Conservation (phyloP, 495 filamentous ascomycete species). For the Beverwykella pulmonaria region DNA sequence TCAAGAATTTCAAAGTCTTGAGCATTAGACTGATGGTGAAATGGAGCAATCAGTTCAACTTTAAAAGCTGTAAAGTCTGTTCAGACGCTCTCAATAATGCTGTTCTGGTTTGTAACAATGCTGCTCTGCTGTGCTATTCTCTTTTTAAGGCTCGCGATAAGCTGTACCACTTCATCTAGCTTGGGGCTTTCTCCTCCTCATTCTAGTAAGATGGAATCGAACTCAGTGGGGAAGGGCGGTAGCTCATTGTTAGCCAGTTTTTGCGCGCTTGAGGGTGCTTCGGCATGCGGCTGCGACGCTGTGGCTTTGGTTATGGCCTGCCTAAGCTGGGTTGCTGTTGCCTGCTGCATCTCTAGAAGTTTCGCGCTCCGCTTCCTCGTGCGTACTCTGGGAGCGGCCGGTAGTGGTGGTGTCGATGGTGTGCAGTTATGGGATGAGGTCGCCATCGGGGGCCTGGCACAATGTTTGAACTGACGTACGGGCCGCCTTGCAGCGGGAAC, state of each 20-base stretch:
- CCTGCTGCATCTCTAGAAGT: slow-evolving; percentile 6
- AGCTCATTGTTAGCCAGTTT: neutral
- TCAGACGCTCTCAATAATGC: no score
- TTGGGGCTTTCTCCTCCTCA: neutral
- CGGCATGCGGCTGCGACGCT: slow-evolving; percentile 2
- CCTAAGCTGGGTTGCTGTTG: slow-evolving; percentile 8
- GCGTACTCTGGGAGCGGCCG: slow-evolving; percentile 12
- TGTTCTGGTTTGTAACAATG: no score
- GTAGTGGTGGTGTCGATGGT: slow-evolving; percentile 14
- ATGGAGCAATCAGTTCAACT: no score
- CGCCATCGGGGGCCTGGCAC: slow-evolving; percentile 2
- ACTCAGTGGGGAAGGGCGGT: slow-evolving; percentile 2
- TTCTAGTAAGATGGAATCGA: neutral
- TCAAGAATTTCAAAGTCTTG: no score
- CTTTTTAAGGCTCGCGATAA: slow-evolving; percentile 3
- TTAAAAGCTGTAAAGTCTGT: no score
- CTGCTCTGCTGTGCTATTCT: slow-evolving; percentile 23
- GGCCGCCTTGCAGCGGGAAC: slow-evolving; percentile 10
- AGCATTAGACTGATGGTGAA: no score
- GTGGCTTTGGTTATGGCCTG: slow-evolving; percentile 12
- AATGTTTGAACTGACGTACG: neutral
- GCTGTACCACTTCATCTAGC: neutral
- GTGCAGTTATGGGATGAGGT: neutral
- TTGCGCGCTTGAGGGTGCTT: slow-evolving; percentile 3
- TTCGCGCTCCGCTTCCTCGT: slow-evolving; percentile 19